phyloP scores from a whole-genome alignment of 2,329 filamentous ascomycete species.

The Pseudonectria foliicola region DNA sequence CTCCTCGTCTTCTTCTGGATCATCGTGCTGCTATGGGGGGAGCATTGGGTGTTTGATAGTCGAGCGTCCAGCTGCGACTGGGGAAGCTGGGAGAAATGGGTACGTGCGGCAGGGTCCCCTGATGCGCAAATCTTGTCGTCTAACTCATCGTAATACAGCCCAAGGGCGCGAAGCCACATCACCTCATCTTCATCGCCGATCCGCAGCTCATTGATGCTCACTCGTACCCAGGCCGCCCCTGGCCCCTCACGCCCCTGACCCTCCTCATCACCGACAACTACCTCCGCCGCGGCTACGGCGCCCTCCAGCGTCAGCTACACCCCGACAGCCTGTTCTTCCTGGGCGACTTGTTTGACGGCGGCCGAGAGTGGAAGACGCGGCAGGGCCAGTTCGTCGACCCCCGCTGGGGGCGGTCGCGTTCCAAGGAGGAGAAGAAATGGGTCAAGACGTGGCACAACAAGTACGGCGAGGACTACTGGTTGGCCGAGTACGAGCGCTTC shows the following conservation, averaged over 20 bases:
- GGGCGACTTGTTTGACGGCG: conserved; percentile 92
- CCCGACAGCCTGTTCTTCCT: conserved; percentile 88
- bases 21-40: conserved; percentile 73
- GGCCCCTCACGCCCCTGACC: conserved; percentile 49
- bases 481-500: conserved; percentile 80
- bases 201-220: conserved; percentile 90
- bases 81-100: conserved; percentile 90
- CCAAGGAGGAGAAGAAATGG: conserved; percentile 43
- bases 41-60: conserved; percentile 68
- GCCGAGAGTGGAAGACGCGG: conserved; percentile 82
- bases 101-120: conserved; percentile 34
- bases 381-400: conserved; percentile 53
- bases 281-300: conserved; percentile 72
- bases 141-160: conserved; percentile 48
- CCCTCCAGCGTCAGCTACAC: conserved; percentile 66
- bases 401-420: conserved; percentile 47
- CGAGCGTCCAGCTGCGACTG: conserved; percentile 69
- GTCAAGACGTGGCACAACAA: conserved; percentile 63
- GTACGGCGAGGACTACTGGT: conserved; percentile 79
- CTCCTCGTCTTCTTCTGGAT: conserved; percentile 68
- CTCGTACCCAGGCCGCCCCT: conserved; percentile 79
- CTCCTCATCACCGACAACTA: conserved; percentile 76
- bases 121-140: not conserved
- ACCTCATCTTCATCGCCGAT: conserved; percentile 77
- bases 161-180: conserved; percentile 69